Evolutionary conservation across 2,329 filamentous ascomycete species (phyloP).

Genomic region (Metarhizium rileyi): DNA sequence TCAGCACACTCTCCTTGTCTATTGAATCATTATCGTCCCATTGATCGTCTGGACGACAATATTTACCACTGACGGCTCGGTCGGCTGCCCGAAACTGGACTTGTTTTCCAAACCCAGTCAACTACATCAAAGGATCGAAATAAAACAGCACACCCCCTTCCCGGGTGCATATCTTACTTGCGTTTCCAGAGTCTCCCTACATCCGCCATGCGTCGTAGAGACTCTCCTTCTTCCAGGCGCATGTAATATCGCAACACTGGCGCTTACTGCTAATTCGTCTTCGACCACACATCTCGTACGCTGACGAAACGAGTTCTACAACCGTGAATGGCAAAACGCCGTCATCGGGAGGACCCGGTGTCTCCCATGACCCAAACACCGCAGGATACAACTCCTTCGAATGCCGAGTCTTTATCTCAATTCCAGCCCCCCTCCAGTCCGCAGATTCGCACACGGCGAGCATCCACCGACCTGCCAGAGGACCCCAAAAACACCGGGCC

Average conservation of each 20-base stretch:
- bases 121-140: too few relatives aligned
- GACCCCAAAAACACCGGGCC: not conserved
- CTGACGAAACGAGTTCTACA: not conserved
- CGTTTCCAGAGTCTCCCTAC: not conserved
- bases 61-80: too few relatives aligned
- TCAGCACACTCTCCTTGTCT: not conserved
- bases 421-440: slow-evolving; percentile 5
- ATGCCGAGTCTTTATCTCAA: slow-evolving; percentile 5
- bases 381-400: slow-evolving; percentile 6
- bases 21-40: too few relatives aligned
- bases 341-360: slow-evolving; percentile 9
- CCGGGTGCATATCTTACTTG: too few relatives aligned
- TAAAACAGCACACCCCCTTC: too few relatives aligned
- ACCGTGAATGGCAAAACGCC: slow-evolving; percentile 1
- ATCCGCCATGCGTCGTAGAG: not conserved
- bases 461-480: slow-evolving; percentile 1
- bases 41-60: too few relatives aligned
- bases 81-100: too few relatives aligned
- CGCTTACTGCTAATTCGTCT: not conserved
- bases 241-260: not conserved
- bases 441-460: slow-evolving; percentile 6
- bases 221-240: not conserved
- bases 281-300: not conserved
- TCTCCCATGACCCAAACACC: slow-evolving; percentile 12
- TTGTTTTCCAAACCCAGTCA: too few relatives aligned